Base-by-base conservation (phyloP, 306 rosid species). In the Benincasa hispida region DNA sequence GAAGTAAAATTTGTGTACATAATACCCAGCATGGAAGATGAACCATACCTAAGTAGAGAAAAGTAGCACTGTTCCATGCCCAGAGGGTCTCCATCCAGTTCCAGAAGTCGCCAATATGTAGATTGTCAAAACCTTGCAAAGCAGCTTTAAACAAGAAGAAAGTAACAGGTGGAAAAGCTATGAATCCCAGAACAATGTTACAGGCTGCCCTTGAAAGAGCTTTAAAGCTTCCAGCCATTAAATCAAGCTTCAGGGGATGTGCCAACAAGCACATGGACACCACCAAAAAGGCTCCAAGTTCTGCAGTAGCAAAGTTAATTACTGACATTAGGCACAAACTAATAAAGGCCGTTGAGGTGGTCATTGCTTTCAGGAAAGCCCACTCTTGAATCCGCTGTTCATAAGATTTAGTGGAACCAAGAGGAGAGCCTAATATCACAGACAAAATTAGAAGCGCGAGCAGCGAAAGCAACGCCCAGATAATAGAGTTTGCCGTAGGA, bases 1-100 rank as follows among this genome's bases (percentile, higher is more conserved):
- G 96, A 80, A 90, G 77, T 50, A 92, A 81, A 81, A 92, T 83
- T 77, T 86, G 83, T 78, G 88, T 75, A 76, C 97, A 94, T 48
- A 94, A 82, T 32, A 85, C 84, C 98, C 96, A 94, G 87, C 96
- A 94, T 77, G 98, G 98, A 39, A 94, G 84, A 84, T 94, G 92
- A 84, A 94, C 83, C 84, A 90, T 81, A 76, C 91, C 92, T 19
- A 91, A 78, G 66, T 81, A 94, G 47, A 94, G 91, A 85, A 92
- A 94, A 78, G 97, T 90, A 22, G 96, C 98, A 85, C 98, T 91
- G 73, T 86, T 94, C 97, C 98, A 94, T 53, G 86, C 82, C 97
- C 97, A 94, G 62, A 94, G 97, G 75, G 93, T 87, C 84, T 90
- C 96, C 86, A 87, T 80, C 98, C 98, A 94, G 79, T 80, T 80